phyloP scores from a whole-genome alignment of 2,329 filamentous ascomycete species.

The Phaeomoniella chlamydospora region DNA sequence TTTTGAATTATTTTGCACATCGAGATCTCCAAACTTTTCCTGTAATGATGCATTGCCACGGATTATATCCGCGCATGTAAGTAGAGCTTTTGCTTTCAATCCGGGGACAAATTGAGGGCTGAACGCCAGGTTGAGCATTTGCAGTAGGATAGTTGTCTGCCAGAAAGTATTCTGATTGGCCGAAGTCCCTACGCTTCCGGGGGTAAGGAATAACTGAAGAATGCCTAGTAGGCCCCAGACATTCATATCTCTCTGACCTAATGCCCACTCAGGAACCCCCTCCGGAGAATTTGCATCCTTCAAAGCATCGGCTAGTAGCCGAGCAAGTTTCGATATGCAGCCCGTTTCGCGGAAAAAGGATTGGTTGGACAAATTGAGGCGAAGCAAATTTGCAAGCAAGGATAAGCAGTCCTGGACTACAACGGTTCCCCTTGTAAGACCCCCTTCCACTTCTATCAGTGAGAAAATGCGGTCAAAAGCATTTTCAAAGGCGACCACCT shows the following conservation, averaged over 20 bases:
- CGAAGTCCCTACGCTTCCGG: conserved; percentile 63
- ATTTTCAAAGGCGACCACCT: conserved; percentile 89
- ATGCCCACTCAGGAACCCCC: conserved; percentile 58
- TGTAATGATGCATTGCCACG: conserved; percentile 66
- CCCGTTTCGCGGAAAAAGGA: conserved; percentile 86
- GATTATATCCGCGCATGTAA: conserved; percentile 79
- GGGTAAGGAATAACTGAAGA: conserved; percentile 68
- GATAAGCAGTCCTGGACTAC: conserved; percentile 88
- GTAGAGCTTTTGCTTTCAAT: conserved; percentile 74
- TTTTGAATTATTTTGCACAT: conserved; percentile 39
- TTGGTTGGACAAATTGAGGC: conserved; percentile 82
- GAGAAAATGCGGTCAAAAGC: conserved; percentile 77
- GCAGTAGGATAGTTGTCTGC: conserved; percentile 64
- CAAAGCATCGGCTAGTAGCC: conserved; percentile 49
- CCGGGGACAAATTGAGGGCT: conserved; percentile 54
- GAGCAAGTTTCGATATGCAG: conserved; percentile 57
- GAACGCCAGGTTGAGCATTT: conserved; percentile 73
- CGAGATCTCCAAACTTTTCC: conserved; percentile 76
- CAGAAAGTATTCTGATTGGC: conserved; percentile 80
- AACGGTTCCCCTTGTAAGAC: conserved; percentile 66
- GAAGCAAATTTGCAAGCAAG: conserved; percentile 74
- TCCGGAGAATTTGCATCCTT: conserved; percentile 38
- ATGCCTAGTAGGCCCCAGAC: conserved; percentile 81
- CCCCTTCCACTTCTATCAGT: conserved; percentile 70
- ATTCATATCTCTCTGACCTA: conserved; percentile 72